Base-by-base conservation (phyloP, 352 stramenopile genomes). In the Phytophthora sp. region DNA sequence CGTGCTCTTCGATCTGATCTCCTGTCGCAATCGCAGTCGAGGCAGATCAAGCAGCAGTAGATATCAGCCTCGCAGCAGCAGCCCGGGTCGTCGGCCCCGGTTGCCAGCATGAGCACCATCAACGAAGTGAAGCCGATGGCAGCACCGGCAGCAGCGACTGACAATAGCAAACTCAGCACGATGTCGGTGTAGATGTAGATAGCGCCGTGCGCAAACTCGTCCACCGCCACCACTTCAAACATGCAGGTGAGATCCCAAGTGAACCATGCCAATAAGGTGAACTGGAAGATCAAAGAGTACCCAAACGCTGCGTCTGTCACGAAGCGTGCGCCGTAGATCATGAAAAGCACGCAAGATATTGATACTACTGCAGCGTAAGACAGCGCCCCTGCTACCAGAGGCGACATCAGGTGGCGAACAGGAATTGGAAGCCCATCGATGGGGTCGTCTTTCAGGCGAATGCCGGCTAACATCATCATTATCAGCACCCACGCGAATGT, bases 121-220 rank as follows among this genome's bases (percentile, higher is more conserved):
- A 64, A 27, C 21, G 52, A 62, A 24, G 61, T 41, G 45, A 64
- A 64, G 35, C 61, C 57, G 30, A 58, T 18, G 28, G 54, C 65
- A 30, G 62, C 45, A 4, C 35, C 59, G 8, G 46, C 59, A 20
- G 63, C 30, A 1, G 64, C 62, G 12, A 70, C 34, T 11, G 59
- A 64, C 39, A 77, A 65, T 9, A 73, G 51, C 49, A 74, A 34
- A 37, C 69, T 65, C 30, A 81, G 44, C 21, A 84, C 67, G 45
- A 81, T 75, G 56, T 84, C 75, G 0, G 72, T 84, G 58, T 81
- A 84, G 24, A 84, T 78, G 55, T 81, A 81, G 52, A 84, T 77
- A 18, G 77, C 74, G 32, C 75, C 72, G 49, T 76, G 58, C 38
- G 76, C 73, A 53, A 69, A 79, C 50, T 84, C 75, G 54, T 82